These are phyloP conservation scores for Tuber microsphaerosporum DNA, from an alignment of 495 filamentous ascomycete species.

Conservation along the genomic window DNA sequence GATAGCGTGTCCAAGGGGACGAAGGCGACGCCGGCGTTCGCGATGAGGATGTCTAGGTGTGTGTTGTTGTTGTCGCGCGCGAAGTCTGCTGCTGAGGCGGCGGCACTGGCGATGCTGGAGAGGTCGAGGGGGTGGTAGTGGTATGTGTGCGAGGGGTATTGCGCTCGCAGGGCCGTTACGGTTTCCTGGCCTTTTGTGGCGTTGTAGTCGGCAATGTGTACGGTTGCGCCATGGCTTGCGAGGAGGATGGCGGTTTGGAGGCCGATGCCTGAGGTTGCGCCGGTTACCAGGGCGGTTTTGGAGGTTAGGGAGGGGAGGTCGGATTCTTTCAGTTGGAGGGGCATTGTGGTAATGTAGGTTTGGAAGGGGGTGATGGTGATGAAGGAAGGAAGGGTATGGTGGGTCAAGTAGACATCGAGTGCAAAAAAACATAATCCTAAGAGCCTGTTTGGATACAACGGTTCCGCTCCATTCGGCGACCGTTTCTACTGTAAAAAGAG, in stretches of 20 bases:
- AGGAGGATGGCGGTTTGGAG: constrained; percentile 34
- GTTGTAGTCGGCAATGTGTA: constrained; percentile 31
- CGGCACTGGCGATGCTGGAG: constrained; percentile 4
- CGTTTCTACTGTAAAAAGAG: too few relatives aligned
- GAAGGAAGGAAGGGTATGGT: neutral
- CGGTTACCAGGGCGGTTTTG: constrained; percentile 35
- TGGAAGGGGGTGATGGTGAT: neutral
- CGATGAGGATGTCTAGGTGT: constrained; percentile 27
- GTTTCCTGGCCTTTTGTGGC: constrained; percentile 10
- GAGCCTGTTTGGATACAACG: too few relatives aligned
- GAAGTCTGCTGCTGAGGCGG: constrained; percentile 16
- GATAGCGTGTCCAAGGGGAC: constrained; percentile 20
- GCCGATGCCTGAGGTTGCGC: constrained; percentile 33
- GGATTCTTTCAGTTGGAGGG: neutral
- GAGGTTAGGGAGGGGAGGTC: constrained; percentile 33
- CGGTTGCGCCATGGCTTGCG: constrained; percentile 32
- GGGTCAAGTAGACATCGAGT: too few relatives aligned
- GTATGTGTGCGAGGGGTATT: constrained; percentile 26
- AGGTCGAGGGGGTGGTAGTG: constrained; percentile 28
- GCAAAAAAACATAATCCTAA: too few relatives aligned
- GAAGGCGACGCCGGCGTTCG: constrained; percentile 26
- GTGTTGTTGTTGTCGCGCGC: constrained; percentile 10
- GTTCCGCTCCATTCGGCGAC: too few relatives aligned
- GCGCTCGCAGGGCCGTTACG: constrained; percentile 16
- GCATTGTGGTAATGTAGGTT: neutral